Conservation (phyloP, 192 early-diverging fungal species). For the Backusella sp. region DNA sequence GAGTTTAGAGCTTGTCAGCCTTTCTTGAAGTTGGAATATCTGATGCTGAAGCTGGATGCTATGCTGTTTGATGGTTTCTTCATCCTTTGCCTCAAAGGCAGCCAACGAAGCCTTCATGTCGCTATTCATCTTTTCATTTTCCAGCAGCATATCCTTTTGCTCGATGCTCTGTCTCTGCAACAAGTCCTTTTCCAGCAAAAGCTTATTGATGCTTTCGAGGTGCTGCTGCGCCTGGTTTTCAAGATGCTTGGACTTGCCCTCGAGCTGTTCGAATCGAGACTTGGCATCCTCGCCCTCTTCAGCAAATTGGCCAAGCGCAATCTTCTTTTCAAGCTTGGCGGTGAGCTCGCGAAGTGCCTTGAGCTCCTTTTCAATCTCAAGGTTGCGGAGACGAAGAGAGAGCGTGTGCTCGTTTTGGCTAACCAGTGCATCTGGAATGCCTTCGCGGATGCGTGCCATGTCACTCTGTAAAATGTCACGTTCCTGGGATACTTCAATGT, state of each 20-base stretch:
- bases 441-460: constrained; percentile 33
- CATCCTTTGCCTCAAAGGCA: constrained; percentile 52
- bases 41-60: constrained; percentile 45
- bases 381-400: constrained; percentile 26
- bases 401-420: constrained; percentile 27
- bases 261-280: constrained; percentile 44
- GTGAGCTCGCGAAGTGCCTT: constrained; percentile 33
- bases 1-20: constrained; percentile 7
- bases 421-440: constrained; percentile 34
- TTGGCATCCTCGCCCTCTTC: constrained; percentile 35
- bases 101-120: constrained; percentile 24
- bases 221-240: constrained; percentile 43
- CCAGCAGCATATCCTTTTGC: constrained; percentile 50
- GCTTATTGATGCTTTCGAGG: constrained; percentile 51
- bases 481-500: constrained; percentile 32
- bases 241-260: constrained; percentile 31
- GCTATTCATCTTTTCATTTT: constrained; percentile 50
- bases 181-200: constrained; percentile 56
- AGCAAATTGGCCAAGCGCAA: constrained; percentile 13
- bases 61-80: constrained; percentile 53
- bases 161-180: constrained; percentile 51
- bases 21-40: constrained; percentile 36
- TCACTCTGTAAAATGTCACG: constrained; percentile 38
- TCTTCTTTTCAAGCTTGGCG: constrained; percentile 14
- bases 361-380: constrained; percentile 38